phyloP scores from a whole-genome alignment of 148 eudicot species.

The Pharnaceum exiguum region DNA sequence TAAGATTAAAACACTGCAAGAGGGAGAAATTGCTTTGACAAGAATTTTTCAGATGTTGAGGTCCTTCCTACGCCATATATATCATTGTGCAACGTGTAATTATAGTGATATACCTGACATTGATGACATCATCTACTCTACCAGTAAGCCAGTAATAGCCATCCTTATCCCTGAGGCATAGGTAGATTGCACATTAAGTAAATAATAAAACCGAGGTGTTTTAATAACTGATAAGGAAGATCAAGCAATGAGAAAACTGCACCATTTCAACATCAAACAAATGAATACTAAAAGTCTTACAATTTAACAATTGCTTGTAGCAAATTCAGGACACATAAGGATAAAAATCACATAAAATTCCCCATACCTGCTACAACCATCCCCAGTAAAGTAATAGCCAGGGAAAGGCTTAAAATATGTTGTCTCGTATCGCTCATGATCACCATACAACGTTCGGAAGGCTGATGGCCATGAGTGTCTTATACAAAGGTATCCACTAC shows the following conservation, averaged over 20 bases:
- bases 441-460: slow-evolving; percentile 91
- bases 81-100: not conserved
- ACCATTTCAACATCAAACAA: no score
- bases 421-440: slow-evolving; percentile 98
- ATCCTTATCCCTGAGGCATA: slow-evolving; percentile 79
- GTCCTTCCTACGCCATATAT: not conserved
- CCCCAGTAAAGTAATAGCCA: slow-evolving; percentile 97
- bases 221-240: no score
- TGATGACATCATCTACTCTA: slow-evolving; percentile 99
- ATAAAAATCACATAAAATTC: not conserved
- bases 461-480: slow-evolving; percentile 97
- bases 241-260: slow-evolving; percentile 2
- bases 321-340: no score
- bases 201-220: no score
- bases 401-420: slow-evolving; percentile 96
- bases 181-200: no score
- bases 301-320: no score
- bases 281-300: no score
- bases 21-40: no score
- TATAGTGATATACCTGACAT: slow-evolving; percentile 63
- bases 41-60: no score
- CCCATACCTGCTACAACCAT: slow-evolving; percentile 89
- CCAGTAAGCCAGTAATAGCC: slow-evolving; percentile 99
- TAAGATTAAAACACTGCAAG: no score
- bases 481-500: slow-evolving; percentile 90